Percentiles rank a stretch among this genome's conserved stretches.
Evolutionary conservation across 2,329 filamentous ascomycete species (phyloP).

Genomic region (Volutella citrinella): DNA sequence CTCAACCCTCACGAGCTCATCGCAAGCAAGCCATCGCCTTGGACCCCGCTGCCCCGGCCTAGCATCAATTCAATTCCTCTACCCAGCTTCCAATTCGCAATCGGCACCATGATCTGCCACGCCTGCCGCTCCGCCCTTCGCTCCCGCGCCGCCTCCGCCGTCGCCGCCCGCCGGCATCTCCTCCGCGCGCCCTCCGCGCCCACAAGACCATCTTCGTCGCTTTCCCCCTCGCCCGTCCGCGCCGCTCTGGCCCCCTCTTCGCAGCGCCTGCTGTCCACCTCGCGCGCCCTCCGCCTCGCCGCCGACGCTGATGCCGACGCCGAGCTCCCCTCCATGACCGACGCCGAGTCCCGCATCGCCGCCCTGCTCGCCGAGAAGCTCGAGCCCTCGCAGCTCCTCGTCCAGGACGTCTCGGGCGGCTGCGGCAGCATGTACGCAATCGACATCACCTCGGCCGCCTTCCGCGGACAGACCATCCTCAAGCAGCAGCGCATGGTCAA

Average conservation of each 20-base stretch:
- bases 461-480: conserved; percentile 68
- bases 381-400: conserved; percentile 51
- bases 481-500: conserved; percentile 85
- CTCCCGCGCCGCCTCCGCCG: conserved; percentile 12
- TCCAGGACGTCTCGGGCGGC: conserved; percentile 78
- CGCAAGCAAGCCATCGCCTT: too few species aligned
- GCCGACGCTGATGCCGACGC: conserved; percentile 9
- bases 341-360: conserved; percentile 59
- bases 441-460: conserved; percentile 69
- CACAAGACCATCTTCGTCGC: conserved; percentile 7
- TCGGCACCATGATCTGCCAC: conserved; percentile 22
- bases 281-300: conserved; percentile 4
- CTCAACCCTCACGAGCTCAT: too few species aligned
- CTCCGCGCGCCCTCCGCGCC: conserved; percentile 8
- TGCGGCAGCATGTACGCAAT: conserved; percentile 88
- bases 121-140: conserved; percentile 24
- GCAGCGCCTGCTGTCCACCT: conserved; percentile 9
- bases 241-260: too few species aligned
- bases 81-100: too few species aligned
- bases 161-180: conserved; percentile 4
- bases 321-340: conserved; percentile 32
- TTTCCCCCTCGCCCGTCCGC: conserved; percentile 6
- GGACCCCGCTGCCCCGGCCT: too few species aligned
- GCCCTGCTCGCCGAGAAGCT: conserved; percentile 50
- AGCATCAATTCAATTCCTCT: too few species aligned